phyloP scores from a whole-genome alignment of 192 early-diverging fungal genomes.

The Backusella morwellensis region DNA sequence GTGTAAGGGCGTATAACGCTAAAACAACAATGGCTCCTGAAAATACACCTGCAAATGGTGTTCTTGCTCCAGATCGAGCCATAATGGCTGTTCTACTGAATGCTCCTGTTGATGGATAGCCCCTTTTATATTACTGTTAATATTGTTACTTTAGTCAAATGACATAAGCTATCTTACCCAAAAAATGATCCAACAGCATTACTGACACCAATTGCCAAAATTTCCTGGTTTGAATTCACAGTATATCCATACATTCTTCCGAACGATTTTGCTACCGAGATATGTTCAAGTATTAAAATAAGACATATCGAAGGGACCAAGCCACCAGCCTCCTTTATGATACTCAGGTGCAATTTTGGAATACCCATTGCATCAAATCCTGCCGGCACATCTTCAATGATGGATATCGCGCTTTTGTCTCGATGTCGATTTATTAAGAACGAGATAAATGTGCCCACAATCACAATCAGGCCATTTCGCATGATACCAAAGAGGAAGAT shows the following conservation, averaged over 20 bases:
- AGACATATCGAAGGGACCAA: constrained; percentile 65
- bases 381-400: constrained; percentile 72
- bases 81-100: constrained; percentile 91
- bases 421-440: constrained; percentile 45
- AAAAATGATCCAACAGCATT: constrained; percentile 89
- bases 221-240: constrained; percentile 79
- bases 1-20: constrained; percentile 75
- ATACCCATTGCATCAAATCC: constrained; percentile 65
- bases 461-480: constrained; percentile 69
- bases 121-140: constrained; percentile 41
- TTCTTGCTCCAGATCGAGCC: constrained; percentile 75
- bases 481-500: constrained; percentile 68
- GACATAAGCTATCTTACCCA: constrained; percentile 35
- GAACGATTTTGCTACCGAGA: constrained; percentile 87
- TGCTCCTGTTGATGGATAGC: constrained; percentile 87
- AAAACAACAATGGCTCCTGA: constrained; percentile 72
- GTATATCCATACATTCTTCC: constrained; percentile 83
- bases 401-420: constrained; percentile 45
- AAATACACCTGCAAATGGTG: constrained; percentile 73
- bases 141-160: background rate
- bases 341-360: constrained; percentile 49
- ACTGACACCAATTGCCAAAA: constrained; percentile 81
- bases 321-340: constrained; percentile 50
- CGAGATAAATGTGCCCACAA: constrained; percentile 73
- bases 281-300: constrained; percentile 84